Conservation (phyloP, 108 stramenopile species). For the Epithemia pelagica region DNA sequence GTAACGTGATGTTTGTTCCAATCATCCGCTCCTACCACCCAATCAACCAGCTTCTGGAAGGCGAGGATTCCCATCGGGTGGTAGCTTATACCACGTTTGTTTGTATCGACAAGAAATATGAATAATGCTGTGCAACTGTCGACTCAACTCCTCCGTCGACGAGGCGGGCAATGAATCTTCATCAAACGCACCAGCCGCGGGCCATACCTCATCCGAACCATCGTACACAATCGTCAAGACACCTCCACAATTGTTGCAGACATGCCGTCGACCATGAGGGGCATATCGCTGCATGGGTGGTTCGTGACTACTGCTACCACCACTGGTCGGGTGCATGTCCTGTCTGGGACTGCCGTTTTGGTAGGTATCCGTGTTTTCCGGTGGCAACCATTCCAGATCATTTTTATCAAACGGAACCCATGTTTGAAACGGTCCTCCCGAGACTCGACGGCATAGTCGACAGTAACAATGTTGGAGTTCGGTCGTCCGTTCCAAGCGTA, state of each 20-base stretch:
- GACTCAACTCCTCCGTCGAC: conserved; percentile 7
- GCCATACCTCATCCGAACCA: conserved; percentile 28
- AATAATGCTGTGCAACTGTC: conserved; percentile 17
- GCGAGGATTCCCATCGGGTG: conserved; percentile 21
- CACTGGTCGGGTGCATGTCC: too few relatives aligned
- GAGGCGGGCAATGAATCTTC: conserved; percentile 16
- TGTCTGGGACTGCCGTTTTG: not conserved
- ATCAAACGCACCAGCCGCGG: conserved; percentile 29
- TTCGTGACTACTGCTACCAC: not conserved
- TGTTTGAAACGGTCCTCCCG: conserved; percentile 26
- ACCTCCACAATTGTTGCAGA: conserved; percentile 24
- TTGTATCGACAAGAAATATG: conserved; percentile 34
- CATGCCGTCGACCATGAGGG: conserved; percentile 26
- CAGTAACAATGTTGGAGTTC: conserved; percentile 43
- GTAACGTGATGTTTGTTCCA: too few relatives aligned
- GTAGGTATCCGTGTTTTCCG: not conserved
- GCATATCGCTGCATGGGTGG: conserved; percentile 19
- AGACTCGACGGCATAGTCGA: conserved; percentile 26
- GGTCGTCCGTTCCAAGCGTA: conserved; percentile 8
- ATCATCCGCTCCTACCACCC: too few relatives aligned
- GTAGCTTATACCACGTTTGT: conserved; percentile 24
- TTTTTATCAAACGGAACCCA: conserved; percentile 30
- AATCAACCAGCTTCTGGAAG: conserved; percentile 28
- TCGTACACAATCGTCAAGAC: conserved; percentile 41
- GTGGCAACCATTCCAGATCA: conserved; percentile 16